These are phyloP conservation scores for Erysimum cheiri DNA, from an alignment of 441 rosid species.

Conservation along the genomic window DNA sequence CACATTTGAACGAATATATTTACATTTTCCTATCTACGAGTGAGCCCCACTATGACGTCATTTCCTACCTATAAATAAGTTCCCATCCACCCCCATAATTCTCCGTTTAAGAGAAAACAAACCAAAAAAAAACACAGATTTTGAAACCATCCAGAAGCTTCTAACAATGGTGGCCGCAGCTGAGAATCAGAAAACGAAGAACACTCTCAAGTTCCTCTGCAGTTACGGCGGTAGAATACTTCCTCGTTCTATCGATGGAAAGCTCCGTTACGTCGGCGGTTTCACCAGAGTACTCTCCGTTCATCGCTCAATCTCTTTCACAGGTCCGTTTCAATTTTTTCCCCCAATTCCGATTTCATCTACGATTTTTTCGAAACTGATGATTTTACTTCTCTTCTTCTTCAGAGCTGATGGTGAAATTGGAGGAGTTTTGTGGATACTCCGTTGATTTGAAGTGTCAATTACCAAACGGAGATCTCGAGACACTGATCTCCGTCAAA, in stretches of 20 bases:
- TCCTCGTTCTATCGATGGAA: slow-evolving; percentile 75
- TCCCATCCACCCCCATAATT: background rate
- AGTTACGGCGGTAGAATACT: slow-evolving; percentile 78
- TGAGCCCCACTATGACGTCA: slow-evolving; percentile 31
- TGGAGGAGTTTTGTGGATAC: slow-evolving; percentile 41
- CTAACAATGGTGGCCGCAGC: slow-evolving; percentile 31
- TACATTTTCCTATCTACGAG: background rate
- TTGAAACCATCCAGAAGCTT: slow-evolving; percentile 19
- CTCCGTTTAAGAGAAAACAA: slow-evolving; percentile 28
- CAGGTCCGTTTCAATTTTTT: slow-evolving; percentile 29
- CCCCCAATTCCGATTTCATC: background rate
- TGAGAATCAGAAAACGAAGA: slow-evolving; percentile 25
- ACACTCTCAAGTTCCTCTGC: slow-evolving; percentile 69
- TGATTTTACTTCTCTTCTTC: background rate
- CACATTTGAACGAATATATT: slow-evolving; percentile 1
- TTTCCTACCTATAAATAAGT: slow-evolving; percentile 34
- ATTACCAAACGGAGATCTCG: slow-evolving; percentile 78
- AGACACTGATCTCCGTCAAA: slow-evolving; percentile 70
- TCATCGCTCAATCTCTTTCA: slow-evolving; percentile 49
- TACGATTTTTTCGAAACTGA: background rate
- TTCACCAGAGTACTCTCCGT: slow-evolving; percentile 79
- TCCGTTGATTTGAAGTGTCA: slow-evolving; percentile 58
- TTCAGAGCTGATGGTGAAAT: slow-evolving; percentile 42
- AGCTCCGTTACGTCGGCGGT: slow-evolving; percentile 89
- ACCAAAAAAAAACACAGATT: background rate